phyloP scores from a whole-genome alignment of 495 filamentous ascomycete genomes.

The Penicillium psychrofluorescens region DNA sequence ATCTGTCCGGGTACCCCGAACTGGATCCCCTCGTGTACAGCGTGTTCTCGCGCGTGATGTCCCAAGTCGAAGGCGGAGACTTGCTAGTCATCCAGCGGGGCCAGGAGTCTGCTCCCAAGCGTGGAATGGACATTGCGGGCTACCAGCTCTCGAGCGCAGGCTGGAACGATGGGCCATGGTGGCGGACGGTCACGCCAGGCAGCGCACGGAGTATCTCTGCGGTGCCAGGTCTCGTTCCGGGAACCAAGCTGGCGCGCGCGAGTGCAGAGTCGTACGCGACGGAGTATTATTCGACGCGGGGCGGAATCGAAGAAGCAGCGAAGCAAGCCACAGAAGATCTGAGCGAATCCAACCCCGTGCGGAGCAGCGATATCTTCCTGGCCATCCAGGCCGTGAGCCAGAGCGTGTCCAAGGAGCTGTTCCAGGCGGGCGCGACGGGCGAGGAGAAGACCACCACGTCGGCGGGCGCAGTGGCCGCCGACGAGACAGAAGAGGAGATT shows the following conservation, averaged over 20 bases:
- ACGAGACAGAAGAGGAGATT: slow-evolving; percentile 52
- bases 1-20: slow-evolving; percentile 86
- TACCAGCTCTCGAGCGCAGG: slow-evolving; percentile 46
- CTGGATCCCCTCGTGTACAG: slow-evolving; percentile 88
- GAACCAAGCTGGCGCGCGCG: slow-evolving; percentile 79
- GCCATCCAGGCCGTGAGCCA: slow-evolving; percentile 80
- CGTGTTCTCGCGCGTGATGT: slow-evolving; percentile 94
- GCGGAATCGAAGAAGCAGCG: slow-evolving; percentile 74
- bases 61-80: slow-evolving; percentile 96
- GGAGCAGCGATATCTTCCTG: slow-evolving; percentile 90
- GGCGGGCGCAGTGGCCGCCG: slow-evolving; percentile 39
- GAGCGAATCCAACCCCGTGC: slow-evolving; percentile 78
- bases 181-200: slow-evolving; percentile 59
- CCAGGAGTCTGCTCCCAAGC: slow-evolving; percentile 69
- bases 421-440: slow-evolving; percentile 48
- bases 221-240: slow-evolving; percentile 74
- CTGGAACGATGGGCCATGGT: slow-evolving; percentile 96
- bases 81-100: slow-evolving; percentile 94
- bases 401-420: slow-evolving; percentile 54
- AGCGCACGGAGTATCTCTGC: slow-evolving; percentile 69
- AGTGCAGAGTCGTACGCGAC: slow-evolving; percentile 79
- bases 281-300: slow-evolving; percentile 70
- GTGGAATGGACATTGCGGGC: slow-evolving; percentile 44
- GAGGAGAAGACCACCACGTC: slow-evolving; percentile 52
- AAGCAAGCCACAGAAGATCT: slow-evolving; percentile 66